Conservation (phyloP, 2,329 filamentous ascomycete species). For the Botryosphaeria agaves region DNA sequence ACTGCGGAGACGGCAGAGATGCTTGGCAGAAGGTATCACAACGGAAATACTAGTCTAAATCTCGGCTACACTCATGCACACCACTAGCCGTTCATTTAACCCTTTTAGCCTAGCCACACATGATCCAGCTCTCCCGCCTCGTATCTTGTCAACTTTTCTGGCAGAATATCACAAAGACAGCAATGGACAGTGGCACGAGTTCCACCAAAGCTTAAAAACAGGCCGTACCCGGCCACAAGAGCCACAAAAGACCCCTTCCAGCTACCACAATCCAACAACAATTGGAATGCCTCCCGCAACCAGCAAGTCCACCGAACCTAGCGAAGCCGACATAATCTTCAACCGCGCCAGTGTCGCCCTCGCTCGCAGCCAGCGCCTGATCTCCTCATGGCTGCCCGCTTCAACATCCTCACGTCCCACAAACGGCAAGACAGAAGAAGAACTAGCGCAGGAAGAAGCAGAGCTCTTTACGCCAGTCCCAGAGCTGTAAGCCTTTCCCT, state of each 20-base stretch:
- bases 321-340: conserved; percentile 35
- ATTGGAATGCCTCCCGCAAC: too few relatives aligned
- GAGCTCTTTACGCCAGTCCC: conserved; percentile 35
- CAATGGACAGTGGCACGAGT: too few relatives aligned
- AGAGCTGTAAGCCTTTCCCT: conserved; percentile 33
- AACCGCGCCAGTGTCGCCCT: conserved; percentile 36
- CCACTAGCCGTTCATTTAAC: too few relatives aligned
- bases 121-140: too few relatives aligned
- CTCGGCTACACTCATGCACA: too few relatives aligned
- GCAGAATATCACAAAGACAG: too few relatives aligned
- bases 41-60: too few relatives aligned
- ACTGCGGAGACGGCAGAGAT: too few relatives aligned
- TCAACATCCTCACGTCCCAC: conserved; percentile 20
- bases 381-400: conserved; percentile 40
- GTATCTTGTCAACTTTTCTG: too few relatives aligned
- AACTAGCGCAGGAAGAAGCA: conserved; percentile 33
- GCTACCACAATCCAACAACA: too few relatives aligned
- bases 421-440: conserved; percentile 22
- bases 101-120: too few relatives aligned
- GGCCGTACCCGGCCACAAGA: neutral
- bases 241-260: neutral
- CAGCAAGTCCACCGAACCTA: conserved; percentile 1
- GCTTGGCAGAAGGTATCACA: too few relatives aligned
- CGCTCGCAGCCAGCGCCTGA: conserved; percentile 34
- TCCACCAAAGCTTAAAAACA: neutral